A percentile compares a stretch with the other conserved stretches of the same genome.
phyloP scores from a whole-genome alignment of 1,284 basidiomycete species.

The Malassezia caprae region DNA sequence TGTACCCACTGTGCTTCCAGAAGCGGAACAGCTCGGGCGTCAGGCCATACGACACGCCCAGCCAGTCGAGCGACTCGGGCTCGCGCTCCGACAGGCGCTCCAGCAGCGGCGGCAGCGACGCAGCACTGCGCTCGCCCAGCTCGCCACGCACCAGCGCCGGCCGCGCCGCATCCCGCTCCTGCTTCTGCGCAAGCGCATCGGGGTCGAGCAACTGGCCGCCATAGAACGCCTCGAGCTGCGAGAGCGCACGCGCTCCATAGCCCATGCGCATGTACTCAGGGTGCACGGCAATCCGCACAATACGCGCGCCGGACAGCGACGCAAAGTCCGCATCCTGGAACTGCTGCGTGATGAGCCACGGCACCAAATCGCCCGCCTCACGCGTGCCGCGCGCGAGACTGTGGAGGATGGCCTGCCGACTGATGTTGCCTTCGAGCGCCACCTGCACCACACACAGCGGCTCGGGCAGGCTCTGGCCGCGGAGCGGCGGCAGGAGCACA shows the following conservation, averaged over 20 bases:
- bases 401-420: slow-evolving; percentile 74
- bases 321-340: slow-evolving; percentile 96
- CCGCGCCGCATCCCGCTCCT: slow-evolving; percentile 1
- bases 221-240: slow-evolving; percentile 80
- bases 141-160: slow-evolving; percentile 13
- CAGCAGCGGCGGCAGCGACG: slow-evolving; percentile 81
- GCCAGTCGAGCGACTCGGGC: slow-evolving; percentile 83
- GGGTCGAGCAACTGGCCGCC: slow-evolving; percentile 75
- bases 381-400: slow-evolving; percentile 67
- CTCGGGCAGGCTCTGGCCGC: slow-evolving; percentile 31
- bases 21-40: slow-evolving; percentile 82
- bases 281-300: slow-evolving; percentile 93
- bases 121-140: slow-evolving; percentile 61
- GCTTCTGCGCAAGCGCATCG: slow-evolving; percentile 23
- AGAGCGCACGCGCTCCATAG: slow-evolving; percentile 82
- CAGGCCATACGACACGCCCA: slow-evolving; percentile 91
- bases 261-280: slow-evolving; percentile 90
- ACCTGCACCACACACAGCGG: slow-evolving; percentile 83
- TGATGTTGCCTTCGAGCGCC: slow-evolving; percentile 88
- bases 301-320: slow-evolving; percentile 69
- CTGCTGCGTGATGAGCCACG: slow-evolving; percentile 89
- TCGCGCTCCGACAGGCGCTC: slow-evolving; percentile 80
- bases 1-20: slow-evolving; percentile 87
- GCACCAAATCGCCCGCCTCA: slow-evolving; percentile 92
- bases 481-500: slow-evolving; percentile 68